Base-by-base conservation (phyloP, 169 alveolate species). In the Sarcocystis neurona region DNA sequence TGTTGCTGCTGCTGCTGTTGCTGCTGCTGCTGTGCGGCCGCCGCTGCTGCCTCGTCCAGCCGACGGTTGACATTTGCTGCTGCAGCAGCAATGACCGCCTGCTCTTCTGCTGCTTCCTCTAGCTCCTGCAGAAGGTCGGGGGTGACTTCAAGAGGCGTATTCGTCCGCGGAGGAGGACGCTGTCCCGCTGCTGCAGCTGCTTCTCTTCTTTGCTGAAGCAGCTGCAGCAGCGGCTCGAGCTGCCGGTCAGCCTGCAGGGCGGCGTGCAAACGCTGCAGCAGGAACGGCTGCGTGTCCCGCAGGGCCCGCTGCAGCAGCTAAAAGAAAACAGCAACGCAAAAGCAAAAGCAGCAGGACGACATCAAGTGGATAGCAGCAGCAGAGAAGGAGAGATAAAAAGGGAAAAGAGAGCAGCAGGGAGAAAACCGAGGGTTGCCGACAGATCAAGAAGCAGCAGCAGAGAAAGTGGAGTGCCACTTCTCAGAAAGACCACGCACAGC, bases 281-380 rank as follows among this genome's bases (percentile, higher is more conserved):
- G 56, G 41, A 72, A 72, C 6, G 41, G 1, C 32, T 72, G 56
- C 41, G 82, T 18, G 53, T 72, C 82, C 23, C 5, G 18, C 30
- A 72, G 56, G 48, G 82, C 82, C 20, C 82, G 82, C 56, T 72
- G 82, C 53, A 72, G 53, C 30, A 72, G 82, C 82, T 72, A 56
- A 39, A 56, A 0, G 2, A 10, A 23, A 2, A 12, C 70, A 58
- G n/a, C n/a, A n/a, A n/a, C n/a, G n/a, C n/a, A n/a, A n/a, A n/a
- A n/a, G 70, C 18, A 23, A 27, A 58, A 58, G 70, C 70, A 58
- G 4, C 30, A 2, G 70, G n/a, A 27, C 5, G 70, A 2, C 70
- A 8, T 18, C 18, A 8, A 50, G 18, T 50, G 60, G 60, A 50
- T 18, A 50, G n/a, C n/a, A n/a, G n/a, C n/a, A 50, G 18, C 8